These are phyloP conservation scores for Penicillium taxi DNA, from an alignment of 495 filamentous ascomycete genomes.

Conservation along the genomic window DNA sequence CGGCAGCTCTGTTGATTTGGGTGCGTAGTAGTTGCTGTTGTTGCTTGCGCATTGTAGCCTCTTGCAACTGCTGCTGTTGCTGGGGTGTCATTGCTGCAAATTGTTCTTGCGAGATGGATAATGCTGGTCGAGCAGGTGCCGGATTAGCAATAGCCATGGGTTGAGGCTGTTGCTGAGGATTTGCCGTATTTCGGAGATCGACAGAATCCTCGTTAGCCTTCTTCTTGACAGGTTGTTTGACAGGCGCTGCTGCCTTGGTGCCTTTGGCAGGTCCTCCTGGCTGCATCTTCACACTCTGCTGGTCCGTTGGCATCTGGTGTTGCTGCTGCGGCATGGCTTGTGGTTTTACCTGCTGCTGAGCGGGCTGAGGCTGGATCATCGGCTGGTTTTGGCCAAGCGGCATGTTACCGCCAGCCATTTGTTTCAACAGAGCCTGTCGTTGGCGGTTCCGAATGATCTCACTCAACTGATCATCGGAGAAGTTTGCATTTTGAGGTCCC, in stretches of 20 bases:
- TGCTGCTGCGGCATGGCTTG: slow-evolving; percentile 19
- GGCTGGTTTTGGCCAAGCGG: slow-evolving; percentile 27
- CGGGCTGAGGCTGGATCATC: slow-evolving; percentile 28
- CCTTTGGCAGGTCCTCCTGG: slow-evolving; percentile 20
- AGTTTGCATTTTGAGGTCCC: slow-evolving; percentile 30
- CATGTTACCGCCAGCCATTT: slow-evolving; percentile 17
- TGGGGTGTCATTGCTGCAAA: slow-evolving; percentile 44
- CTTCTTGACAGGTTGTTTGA: slow-evolving; percentile 41
- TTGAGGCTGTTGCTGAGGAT: slow-evolving; percentile 32
- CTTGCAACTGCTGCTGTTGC: slow-evolving; percentile 38
- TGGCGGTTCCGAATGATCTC: slow-evolving; percentile 31
- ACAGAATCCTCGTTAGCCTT: slow-evolving; percentile 55
- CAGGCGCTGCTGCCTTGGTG: slow-evolving; percentile 19
- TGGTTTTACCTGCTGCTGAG: slow-evolving; percentile 16
- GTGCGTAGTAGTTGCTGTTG: slow-evolving; percentile 22
- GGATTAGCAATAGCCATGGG: slow-evolving; percentile 19
- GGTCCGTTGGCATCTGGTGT: slow-evolving; percentile 7
- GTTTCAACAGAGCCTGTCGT: slow-evolving; percentile 25
- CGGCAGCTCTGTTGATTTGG: slow-evolving; percentile 21
- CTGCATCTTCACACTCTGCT: slow-evolving; percentile 18
- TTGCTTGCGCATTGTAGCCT: slow-evolving; percentile 32
- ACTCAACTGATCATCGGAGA: slow-evolving; percentile 50
- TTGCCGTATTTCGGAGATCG: slow-evolving; percentile 40
- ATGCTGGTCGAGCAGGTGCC: slow-evolving; percentile 27
- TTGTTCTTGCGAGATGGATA: slow-evolving; percentile 41